phyloP scores from a whole-genome alignment of 2,329 filamentous ascomycete genomes.

The Aspergillus sp. region DNA sequence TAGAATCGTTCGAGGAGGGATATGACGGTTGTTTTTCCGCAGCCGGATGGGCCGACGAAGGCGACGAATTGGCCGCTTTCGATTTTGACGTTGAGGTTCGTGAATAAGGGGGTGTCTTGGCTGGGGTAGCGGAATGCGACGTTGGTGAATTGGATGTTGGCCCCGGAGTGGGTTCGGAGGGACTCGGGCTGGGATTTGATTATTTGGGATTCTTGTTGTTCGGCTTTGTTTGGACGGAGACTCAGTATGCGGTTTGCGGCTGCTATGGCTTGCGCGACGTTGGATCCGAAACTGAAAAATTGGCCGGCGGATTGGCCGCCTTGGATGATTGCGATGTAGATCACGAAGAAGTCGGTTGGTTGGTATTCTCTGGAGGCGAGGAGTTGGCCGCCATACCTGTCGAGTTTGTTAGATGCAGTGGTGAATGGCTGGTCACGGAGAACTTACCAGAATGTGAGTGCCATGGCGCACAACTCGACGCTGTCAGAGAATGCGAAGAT shows the following conservation, averaged over 20 bases:
- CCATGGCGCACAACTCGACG: conserved; percentile 63
- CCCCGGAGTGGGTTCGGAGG: neutral
- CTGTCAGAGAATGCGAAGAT: conserved; percentile 72
- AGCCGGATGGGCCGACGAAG: conserved; percentile 52
- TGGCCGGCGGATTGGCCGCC: conserved; percentile 68
- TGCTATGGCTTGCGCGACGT: conserved; percentile 40
- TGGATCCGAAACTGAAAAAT: conserved; percentile 67
- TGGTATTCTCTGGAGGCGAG: conserved; percentile 54
- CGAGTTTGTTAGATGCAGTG: no score
- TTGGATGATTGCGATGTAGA: conserved; percentile 67
- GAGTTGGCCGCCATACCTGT: conserved; percentile 55
- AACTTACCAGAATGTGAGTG: conserved; percentile 59
- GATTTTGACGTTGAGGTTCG: conserved; percentile 35
- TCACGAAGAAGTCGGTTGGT: conserved; percentile 55
- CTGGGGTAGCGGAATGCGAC: conserved; percentile 15
- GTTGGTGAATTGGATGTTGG: conserved; percentile 2
- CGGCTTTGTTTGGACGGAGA: conserved; percentile 24
- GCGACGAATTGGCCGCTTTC: conserved; percentile 47
- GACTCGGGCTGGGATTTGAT: neutral
- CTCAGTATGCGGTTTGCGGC: conserved; percentile 42
- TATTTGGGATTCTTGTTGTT: neutral
- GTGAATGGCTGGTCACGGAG: neutral
- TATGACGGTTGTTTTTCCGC: conserved; percentile 51
- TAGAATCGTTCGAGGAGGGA: conserved; percentile 52
- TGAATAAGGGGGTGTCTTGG: conserved; percentile 21